Evolutionary conservation across 805 yeast genomes (phyloP).

Genomic region (Yarrowia sp.): DNA sequence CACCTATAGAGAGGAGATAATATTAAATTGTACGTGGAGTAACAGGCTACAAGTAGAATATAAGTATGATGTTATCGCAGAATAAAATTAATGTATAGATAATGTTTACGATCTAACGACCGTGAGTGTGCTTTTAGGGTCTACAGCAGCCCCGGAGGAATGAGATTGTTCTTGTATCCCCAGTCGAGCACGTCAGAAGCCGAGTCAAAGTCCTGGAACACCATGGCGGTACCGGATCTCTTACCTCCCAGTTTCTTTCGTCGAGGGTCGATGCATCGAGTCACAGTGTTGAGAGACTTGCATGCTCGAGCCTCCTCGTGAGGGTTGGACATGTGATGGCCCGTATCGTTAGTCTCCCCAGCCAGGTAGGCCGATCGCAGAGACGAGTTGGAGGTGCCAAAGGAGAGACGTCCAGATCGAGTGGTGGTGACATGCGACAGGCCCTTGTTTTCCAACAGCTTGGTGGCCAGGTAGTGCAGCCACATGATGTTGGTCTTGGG

Average conservation of each 20-base stretch:
- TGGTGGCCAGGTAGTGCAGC: slow-evolving; percentile 67
- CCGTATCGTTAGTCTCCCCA: slow-evolving; percentile 35
- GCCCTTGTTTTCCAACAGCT: slow-evolving; percentile 56
- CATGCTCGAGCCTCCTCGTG: slow-evolving; percentile 44
- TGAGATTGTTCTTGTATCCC: slow-evolving; percentile 42
- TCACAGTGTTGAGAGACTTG: slow-evolving; percentile 42
- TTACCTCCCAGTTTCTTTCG: slow-evolving; percentile 43
- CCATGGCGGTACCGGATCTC: slow-evolving; percentile 37
- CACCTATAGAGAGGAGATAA: no score
- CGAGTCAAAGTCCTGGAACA: slow-evolving; percentile 45
- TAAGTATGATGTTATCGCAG: no score
- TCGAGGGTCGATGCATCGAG: slow-evolving; percentile 45
- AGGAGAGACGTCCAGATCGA: slow-evolving; percentile 43
- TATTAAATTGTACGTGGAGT: no score
- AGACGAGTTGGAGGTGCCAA: slow-evolving; percentile 43
- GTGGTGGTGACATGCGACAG: slow-evolving; percentile 42
- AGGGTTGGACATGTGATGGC: slow-evolving; percentile 9
- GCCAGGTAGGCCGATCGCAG: slow-evolving; percentile 41
- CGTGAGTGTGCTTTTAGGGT: no score
- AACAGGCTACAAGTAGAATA: no score
- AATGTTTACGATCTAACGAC: no score
- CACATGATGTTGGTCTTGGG: slow-evolving; percentile 66
- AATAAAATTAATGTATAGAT: no score
- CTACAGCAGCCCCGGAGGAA: slow-evolving; percentile 37
- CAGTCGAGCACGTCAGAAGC: slow-evolving; percentile 45